Evolutionary conservation across 345 rosid genomes (phyloP).

Genomic region (Raphanus sativus): DNA sequence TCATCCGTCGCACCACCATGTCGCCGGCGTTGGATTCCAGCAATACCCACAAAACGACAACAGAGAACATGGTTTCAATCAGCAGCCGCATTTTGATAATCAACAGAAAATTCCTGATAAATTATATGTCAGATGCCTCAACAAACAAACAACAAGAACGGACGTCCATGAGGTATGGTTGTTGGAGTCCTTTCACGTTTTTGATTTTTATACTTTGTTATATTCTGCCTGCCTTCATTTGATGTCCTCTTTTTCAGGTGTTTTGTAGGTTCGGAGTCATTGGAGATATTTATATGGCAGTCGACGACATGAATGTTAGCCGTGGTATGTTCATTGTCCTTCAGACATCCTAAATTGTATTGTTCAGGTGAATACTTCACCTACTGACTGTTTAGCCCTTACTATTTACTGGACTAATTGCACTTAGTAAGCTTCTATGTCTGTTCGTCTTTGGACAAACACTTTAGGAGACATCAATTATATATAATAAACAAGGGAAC

Average conservation of each 20-base stretch:
- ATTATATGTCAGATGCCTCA: slow-evolving; percentile 71
- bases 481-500: not conserved
- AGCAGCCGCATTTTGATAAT: slow-evolving; percentile 37
- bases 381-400: slow-evolving; percentile 1
- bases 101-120: slow-evolving; percentile 53
- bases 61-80: slow-evolving; percentile 38
- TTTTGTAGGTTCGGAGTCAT: slow-evolving; percentile 69
- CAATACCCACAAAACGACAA: slow-evolving; percentile 36
- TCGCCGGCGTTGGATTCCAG: slow-evolving; percentile 27
- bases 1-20: slow-evolving; percentile 38
- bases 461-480: not conserved
- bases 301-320: slow-evolving; percentile 63
- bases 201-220: slow-evolving; percentile 9
- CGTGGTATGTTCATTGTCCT: slow-evolving; percentile 54
- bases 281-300: slow-evolving; percentile 69
- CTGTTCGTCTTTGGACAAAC: not conserved
- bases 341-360: slow-evolving; percentile 2
- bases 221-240: slow-evolving; percentile 13
- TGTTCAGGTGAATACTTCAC: not conserved
- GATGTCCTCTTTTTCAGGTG: slow-evolving; percentile 46
- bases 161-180: slow-evolving; percentile 72
- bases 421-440: not conserved
- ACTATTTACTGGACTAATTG: not conserved
- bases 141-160: slow-evolving; percentile 58
- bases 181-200: slow-evolving; percentile 6